Base-by-base conservation (phyloP, 1,139 yeast genomes). In the Debaryomyces sp. region DNA sequence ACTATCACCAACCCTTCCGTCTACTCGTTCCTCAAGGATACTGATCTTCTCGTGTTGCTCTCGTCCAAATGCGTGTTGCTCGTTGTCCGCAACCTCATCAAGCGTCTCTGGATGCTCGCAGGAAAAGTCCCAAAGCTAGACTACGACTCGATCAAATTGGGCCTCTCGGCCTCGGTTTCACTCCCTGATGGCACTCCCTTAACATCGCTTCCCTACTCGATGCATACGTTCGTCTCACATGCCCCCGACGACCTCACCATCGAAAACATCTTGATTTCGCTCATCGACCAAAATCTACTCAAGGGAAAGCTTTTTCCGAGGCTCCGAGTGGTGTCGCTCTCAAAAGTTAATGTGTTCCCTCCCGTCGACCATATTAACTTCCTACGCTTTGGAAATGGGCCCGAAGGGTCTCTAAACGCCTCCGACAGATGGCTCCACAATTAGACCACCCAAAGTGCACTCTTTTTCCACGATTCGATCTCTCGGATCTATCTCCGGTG, bases 261-360 rank as follows among this genome's bases (percentile, higher is more conserved):
- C 5, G 87, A 82, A 49, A 82, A 81, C 49, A 56, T 82, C 3
- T 62, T 82, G 43, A 67, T 80, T 8, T 65, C 81, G 4, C 59
- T 83, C 21, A 75, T 80, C 30, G 86, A 80, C 54, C 81, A 80
- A 49, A 80, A 78, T 49, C 60, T 81, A 27, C 58, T 83, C 36
- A 78, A 75, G 52, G 87, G 84, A 0, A 82, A 82, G 50, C 59
- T 82, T 1, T 72, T 77, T 6, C 75, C 84, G 1, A 63, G 76
- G 22, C 59, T 70, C 4, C 67, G 75, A 33, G 67, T 71, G 3
- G 68, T 81, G 2, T 74, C 83, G 0, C 59, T 83, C 29, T 77
- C 85, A 41, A 81, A 78, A 54, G 66, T 69, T 2, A 77, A 72
- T 18, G 77, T 78, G 4, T 83, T 83, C 56, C 84, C 87, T 0